phyloP scores from a whole-genome alignment of 371 early-diverging fungal genomes.

The Mortierella sp. region DNA sequence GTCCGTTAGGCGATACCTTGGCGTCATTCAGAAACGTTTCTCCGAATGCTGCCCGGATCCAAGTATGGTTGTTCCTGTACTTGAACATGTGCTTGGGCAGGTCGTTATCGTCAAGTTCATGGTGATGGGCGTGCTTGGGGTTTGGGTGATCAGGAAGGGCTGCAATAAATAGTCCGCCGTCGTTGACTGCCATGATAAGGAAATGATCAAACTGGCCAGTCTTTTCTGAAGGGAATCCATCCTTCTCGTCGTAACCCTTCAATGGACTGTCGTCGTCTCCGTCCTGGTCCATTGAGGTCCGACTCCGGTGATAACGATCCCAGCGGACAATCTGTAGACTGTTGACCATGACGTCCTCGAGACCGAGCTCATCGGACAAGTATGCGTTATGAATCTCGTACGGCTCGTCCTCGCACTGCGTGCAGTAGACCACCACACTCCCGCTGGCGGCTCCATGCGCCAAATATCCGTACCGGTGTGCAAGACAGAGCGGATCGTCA shows the following conservation, averaged over 20 bases:
- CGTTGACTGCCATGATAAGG: slow-evolving; percentile 44
- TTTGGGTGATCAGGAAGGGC: slow-evolving; percentile 46
- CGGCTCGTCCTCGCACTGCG: slow-evolving; percentile 53
- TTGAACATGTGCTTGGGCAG: slow-evolving; percentile 25
- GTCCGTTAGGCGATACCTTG: slow-evolving; percentile 66
- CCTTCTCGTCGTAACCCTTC: slow-evolving; percentile 24
- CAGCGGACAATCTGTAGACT: slow-evolving; percentile 70
- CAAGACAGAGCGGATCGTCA: slow-evolving; percentile 60
- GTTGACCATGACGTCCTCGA: slow-evolving; percentile 63
- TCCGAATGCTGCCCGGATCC: slow-evolving; percentile 59
- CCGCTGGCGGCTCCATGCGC: slow-evolving; percentile 68
- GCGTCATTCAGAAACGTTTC: slow-evolving; percentile 69
- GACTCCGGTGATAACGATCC: slow-evolving; percentile 41
- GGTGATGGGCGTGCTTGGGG: background rate
- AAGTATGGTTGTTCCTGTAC: slow-evolving; percentile 39
- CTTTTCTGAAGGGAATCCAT: slow-evolving; percentile 34
- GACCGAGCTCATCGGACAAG: slow-evolving; percentile 37
- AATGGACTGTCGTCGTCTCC: slow-evolving; percentile 7
- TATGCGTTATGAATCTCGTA: slow-evolving; percentile 61
- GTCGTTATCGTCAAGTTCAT: background rate
- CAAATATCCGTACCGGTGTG: slow-evolving; percentile 70
- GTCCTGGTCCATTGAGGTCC: background rate
- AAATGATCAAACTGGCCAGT: slow-evolving; percentile 47
- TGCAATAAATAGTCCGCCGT: slow-evolving; percentile 31
- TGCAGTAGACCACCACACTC: slow-evolving; percentile 66